Conservation (phyloP, 129 eudicot species). For the Helianthus tuberosus region DNA sequence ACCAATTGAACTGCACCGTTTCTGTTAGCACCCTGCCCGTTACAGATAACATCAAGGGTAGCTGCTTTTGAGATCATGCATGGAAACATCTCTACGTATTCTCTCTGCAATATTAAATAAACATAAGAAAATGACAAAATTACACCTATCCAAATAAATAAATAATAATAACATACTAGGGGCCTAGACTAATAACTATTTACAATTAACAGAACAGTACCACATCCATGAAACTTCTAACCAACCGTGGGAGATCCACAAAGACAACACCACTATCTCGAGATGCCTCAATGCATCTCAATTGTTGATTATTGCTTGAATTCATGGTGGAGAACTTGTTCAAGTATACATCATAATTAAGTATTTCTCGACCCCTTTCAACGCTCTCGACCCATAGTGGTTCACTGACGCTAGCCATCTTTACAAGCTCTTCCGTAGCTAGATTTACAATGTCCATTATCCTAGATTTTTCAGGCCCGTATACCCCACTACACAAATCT, state of each 20-base stretch:
- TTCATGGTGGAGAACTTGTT: constrained; percentile 47
- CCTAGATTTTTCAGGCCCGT: constrained; percentile 62
- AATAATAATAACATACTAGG: no score
- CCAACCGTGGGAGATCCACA: constrained; percentile 73
- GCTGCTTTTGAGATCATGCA: constrained; percentile 81
- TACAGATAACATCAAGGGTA: constrained; percentile 65
- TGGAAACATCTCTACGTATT: constrained; percentile 88
- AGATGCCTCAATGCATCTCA: constrained; percentile 79
- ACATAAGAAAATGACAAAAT: constrained; percentile 13
- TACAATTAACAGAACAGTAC: constrained; percentile 33
- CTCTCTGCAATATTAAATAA: constrained; percentile 48
- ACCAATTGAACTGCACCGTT: constrained; percentile 85
- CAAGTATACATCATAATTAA: constrained; percentile 86
- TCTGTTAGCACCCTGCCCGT: constrained; percentile 63
- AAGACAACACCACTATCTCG: constrained; percentile 68
- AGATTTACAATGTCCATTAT: constrained; percentile 60
- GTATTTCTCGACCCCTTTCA: constrained; percentile 92
- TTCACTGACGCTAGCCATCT: constrained; percentile 72
- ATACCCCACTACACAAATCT: constrained; percentile 61
- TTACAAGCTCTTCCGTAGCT: constrained; percentile 67
- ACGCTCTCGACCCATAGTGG: constrained; percentile 87
- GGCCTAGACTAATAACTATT: no score
- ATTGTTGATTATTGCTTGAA: constrained; percentile 37
- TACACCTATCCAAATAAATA: background rate
- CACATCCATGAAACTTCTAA: constrained; percentile 84